phyloP scores from a whole-genome alignment of 441 rosid species.

The Raphanus hybrid region DNA sequence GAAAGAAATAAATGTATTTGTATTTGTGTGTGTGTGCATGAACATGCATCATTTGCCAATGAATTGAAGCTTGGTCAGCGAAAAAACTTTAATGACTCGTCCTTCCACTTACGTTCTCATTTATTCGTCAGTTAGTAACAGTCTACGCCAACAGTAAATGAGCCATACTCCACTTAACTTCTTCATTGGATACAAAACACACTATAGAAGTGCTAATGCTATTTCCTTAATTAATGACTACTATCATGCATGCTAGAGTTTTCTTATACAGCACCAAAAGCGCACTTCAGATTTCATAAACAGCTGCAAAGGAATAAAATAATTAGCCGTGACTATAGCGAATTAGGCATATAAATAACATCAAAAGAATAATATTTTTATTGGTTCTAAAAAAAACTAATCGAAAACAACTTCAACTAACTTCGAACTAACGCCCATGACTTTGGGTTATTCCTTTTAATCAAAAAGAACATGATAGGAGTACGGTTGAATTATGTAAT shows the following conservation, averaged over 20 bases:
- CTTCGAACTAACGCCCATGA: constrained; percentile 32
- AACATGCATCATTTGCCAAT: constrained; percentile 16
- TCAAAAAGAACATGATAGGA: background rate
- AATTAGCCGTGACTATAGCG: background rate
- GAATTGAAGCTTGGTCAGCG: constrained; percentile 26
- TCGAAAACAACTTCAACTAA: constrained; percentile 21
- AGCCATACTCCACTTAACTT: constrained; percentile 5
- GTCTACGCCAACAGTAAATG: constrained; percentile 11
- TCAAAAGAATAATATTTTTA: background rate
- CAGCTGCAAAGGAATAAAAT: background rate
- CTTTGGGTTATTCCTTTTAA: background rate
- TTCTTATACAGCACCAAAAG: constrained; percentile 6
- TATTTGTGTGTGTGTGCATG: background rate
- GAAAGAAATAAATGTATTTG: constrained; percentile 9
- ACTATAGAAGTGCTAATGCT: no score
- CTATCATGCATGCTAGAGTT: background rate
- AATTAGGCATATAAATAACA: background rate
- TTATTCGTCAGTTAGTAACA: constrained; percentile 20
- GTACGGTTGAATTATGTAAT: background rate
- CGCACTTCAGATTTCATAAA: background rate
- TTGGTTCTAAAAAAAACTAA: background rate
- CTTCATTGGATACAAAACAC: constrained; percentile 9
- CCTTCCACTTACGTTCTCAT: background rate
- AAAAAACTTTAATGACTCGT: constrained; percentile 17
- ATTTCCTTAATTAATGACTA: background rate